Percentiles rank a stretch among this genome's conserved stretches.
Conservation (phyloP, 2,329 filamentous ascomycete species). For the Biscogniauxia marginata region DNA sequence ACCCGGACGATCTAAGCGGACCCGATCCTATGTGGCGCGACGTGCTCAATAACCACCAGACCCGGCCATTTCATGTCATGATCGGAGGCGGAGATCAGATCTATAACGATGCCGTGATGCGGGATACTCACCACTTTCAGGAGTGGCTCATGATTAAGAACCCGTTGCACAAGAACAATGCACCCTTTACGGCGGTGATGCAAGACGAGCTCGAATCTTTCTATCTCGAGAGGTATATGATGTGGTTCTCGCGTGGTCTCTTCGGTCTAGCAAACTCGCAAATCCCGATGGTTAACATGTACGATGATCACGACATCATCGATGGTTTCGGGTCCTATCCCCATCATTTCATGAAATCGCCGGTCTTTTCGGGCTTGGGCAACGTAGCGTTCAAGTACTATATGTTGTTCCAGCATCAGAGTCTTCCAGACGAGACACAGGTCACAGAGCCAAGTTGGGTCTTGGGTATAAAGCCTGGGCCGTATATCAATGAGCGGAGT, state of each 20-base stretch:
- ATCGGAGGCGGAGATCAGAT: constrained; percentile 95
- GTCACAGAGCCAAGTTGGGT: constrained; percentile 88
- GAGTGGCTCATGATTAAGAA: constrained; percentile 84
- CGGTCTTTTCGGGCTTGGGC: constrained; percentile 86
- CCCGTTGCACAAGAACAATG: constrained; percentile 73
- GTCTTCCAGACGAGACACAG: constrained; percentile 75
- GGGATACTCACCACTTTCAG: constrained; percentile 72
- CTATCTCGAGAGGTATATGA: constrained; percentile 83
- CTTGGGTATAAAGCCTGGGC: constrained; percentile 74
- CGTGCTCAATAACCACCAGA: constrained; percentile 88
- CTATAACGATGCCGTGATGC: constrained; percentile 85
- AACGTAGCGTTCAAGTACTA: constrained; percentile 98
- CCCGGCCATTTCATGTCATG: constrained; percentile 95
- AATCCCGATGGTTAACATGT: constrained; percentile 98
- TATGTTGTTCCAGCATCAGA: constrained; percentile 97
- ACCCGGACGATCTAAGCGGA: constrained; percentile 78
- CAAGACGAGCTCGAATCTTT: constrained; percentile 85
- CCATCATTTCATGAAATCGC: constrained; percentile 84
- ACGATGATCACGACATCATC: constrained; percentile 91
- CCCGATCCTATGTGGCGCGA: constrained; percentile 97
- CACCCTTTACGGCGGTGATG: constrained; percentile 76
- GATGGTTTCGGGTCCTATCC: constrained; percentile 93
- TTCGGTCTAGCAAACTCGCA: constrained; percentile 92
- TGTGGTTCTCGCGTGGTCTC: constrained; percentile 95
- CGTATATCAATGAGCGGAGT: constrained; percentile 85